These are phyloP conservation scores for Fomitopsis pinicola DNA, from an alignment of 1,284 basidiomycete genomes.

Conservation along the genomic window DNA sequence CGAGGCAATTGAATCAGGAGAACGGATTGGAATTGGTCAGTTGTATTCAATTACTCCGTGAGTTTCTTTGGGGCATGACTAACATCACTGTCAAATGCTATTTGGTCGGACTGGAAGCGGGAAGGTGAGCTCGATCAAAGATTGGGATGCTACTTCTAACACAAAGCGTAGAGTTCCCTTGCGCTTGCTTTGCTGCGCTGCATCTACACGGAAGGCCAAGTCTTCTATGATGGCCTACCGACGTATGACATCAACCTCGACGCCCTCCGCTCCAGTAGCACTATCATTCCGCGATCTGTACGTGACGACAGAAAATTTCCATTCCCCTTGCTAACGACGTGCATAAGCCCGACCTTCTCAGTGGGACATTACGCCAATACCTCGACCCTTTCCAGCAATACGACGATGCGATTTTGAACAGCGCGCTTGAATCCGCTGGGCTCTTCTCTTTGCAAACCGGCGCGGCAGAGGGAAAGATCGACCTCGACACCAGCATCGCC, in stretches of 20 bases:
- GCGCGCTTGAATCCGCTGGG: background rate
- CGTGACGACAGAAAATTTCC: conserved; percentile 3
- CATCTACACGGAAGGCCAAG: conserved; percentile 43
- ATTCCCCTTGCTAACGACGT: background rate
- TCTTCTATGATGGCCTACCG: conserved; percentile 30
- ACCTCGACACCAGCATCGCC: background rate
- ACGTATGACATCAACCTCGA: conserved; percentile 55
- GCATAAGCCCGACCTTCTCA: background rate
- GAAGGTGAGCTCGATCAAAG: conserved; percentile 19
- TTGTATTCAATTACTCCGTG: conserved; percentile 20
- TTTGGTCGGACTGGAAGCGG: background rate
- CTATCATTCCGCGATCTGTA: conserved; percentile 40
- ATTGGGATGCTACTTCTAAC: conserved; percentile 21
- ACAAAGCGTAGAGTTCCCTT: conserved; percentile 37
- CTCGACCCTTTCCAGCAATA: background rate
- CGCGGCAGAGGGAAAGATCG: background rate
- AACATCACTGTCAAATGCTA: background rate
- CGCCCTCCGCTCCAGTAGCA: conserved; percentile 40
- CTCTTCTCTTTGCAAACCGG: background rate
- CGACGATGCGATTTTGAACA: background rate
- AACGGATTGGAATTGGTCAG: conserved; percentile 61
- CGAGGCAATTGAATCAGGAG: conserved; percentile 44
- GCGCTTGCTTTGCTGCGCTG: conserved; percentile 39
- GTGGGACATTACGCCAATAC: background rate
- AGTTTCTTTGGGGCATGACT: background rate